Evolutionary conservation across 352 stramenopile species (phyloP).

Genomic region (Phytophthora citrophthora): DNA sequence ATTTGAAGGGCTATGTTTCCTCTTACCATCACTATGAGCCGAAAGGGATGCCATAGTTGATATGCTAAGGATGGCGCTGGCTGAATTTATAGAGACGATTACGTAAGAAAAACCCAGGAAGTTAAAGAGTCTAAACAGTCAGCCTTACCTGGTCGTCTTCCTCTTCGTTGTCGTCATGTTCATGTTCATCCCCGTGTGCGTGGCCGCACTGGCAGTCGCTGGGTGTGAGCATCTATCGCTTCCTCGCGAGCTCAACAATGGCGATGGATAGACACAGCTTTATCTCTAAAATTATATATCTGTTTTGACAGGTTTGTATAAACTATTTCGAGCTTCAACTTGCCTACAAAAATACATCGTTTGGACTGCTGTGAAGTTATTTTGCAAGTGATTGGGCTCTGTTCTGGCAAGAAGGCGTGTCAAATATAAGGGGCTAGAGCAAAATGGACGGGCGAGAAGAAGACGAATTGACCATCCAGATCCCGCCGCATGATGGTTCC

Average conservation of each 20-base stretch:
- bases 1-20: neutral
- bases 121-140: too few relatives aligned
- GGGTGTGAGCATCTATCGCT: constrained; percentile 29
- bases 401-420: too few relatives aligned
- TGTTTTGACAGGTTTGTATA: constrained; percentile 9
- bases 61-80: constrained; percentile 45
- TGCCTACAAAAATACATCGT: neutral
- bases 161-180: constrained; percentile 12
- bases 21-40: constrained; percentile 60
- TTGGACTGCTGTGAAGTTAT: neutral
- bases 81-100: constrained; percentile 15
- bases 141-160: constrained; percentile 19
- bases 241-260: neutral
- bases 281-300: constrained; percentile 11
- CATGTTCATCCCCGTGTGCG: constrained; percentile 29
- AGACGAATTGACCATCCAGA: constrained; percentile 77
- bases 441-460: constrained; percentile 61
- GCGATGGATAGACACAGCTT: neutral
- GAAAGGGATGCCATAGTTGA: constrained; percentile 80
- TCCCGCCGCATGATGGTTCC: constrained; percentile 67
- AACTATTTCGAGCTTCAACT: constrained; percentile 35
- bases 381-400: too few relatives aligned
- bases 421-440: neutral
- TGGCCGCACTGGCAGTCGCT: constrained; percentile 42
- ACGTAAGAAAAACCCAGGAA: neutral